These are phyloP conservation scores for Neonectria punicea DNA, from an alignment of 2,329 filamentous ascomycete genomes.

Conservation along the genomic window DNA sequence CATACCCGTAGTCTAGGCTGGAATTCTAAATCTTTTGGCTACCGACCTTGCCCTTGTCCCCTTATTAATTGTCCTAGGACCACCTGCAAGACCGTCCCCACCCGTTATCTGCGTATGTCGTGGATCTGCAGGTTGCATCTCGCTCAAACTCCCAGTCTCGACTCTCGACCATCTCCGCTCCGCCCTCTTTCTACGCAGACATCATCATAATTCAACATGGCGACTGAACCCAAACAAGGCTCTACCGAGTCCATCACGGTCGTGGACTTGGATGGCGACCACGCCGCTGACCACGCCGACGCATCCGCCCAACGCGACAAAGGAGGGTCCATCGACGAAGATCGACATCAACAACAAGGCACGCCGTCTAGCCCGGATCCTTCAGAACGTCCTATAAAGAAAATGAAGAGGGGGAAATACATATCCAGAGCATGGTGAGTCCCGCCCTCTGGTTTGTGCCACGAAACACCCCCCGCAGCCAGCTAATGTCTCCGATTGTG, in stretches of 20 bases:
- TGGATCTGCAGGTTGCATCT: neutral
- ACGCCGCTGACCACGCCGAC: neutral
- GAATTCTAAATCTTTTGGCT: neutral
- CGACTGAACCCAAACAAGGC: neutral
- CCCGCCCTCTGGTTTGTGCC: too few species aligned
- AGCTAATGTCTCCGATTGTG: neutral
- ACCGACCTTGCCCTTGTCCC: too few species aligned
- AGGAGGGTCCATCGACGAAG: neutral
- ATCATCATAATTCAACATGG: neutral
- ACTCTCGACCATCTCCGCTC: too few species aligned
- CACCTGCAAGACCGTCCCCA: neutral
- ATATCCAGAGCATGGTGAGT: constrained; percentile 34
- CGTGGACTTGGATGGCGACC: neutral
- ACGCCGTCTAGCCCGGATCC: neutral
- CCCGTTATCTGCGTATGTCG: neutral
- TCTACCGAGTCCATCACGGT: neutral
- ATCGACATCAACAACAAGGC: neutral
- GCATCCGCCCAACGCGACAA: neutral
- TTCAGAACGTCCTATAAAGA: constrained; percentile 21
- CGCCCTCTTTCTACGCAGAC: neutral
- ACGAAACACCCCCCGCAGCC: neutral
- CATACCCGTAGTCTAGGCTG: neutral
- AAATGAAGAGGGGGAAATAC: constrained; percentile 34
- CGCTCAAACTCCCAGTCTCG: too few species aligned
- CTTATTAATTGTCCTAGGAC: neutral